Base-by-base conservation (phyloP, 345 rosid genomes). In the Syzygium oleosum region DNA sequence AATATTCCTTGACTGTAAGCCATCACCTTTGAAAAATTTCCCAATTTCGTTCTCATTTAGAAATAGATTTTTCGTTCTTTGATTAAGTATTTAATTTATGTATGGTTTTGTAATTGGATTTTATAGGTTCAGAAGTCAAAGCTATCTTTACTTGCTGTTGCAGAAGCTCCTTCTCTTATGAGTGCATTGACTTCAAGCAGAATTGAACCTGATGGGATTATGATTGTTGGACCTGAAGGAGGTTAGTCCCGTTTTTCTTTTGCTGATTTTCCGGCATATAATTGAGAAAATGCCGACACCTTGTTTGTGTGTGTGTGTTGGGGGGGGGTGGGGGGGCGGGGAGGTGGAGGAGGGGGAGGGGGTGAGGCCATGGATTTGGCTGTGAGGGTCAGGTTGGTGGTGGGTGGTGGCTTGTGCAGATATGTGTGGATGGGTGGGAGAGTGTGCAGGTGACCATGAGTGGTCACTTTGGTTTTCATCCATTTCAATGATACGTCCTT, bases 151-250 rank as follows among this genome's bases (percentile, higher is more conserved):
- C 89, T 94, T 85, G 99, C 99, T 86, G 91, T 92, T 68, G 99
- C 98, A 46, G 95, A 93, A 93, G 98, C 96, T 91, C 91, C 95
- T 77, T 96, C 98, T 86, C 94, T 97, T 86, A 89, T 95, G 87
- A 90, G 83, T 88, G 92, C 91, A 86, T 88, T 94, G 90, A 86
- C 91, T 85, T 92, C 95, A 52, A 61, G 90, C 21, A 88, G 89
- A 85, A 91, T 88, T 53, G 96, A 93, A 89, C 53, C 94, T 25
- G 91, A 93, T 85, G 97, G 98, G 88, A 65, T 96, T 56, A 91
- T 95, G 85, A 91, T 95, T 51, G 91, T 96, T 87, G 96, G 98
- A 90, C 98, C 99, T 84, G 99, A 96, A 91, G 99, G 99, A 43
- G 99, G 99, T 96, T 89, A 90, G 91, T 90, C 77, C 31, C 5